Evolutionary conservation across 805 yeast genomes (phyloP).

Genomic region (Schizosaccharomyces japonicus): DNA sequence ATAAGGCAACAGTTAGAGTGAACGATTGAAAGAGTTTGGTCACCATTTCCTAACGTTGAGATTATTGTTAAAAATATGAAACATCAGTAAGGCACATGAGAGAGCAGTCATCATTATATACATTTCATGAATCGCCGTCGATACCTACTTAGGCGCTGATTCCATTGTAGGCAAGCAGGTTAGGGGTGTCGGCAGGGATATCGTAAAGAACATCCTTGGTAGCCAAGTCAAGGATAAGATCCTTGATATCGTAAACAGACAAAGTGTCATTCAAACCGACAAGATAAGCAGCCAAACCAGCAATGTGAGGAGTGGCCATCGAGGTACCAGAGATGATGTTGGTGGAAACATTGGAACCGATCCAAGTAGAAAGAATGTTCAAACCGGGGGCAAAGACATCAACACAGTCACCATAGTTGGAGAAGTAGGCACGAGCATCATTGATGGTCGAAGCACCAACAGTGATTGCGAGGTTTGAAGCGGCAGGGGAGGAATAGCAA

Average conservation of each 20-base stretch:
- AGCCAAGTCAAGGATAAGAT: not conserved
- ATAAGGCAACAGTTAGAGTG: too few species aligned
- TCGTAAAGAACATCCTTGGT: not conserved
- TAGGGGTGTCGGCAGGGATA: not conserved
- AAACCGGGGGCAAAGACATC: constrained; percentile 91
- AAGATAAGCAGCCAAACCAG: constrained; percentile 33
- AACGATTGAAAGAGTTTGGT: too few species aligned
- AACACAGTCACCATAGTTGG: constrained; percentile 88
- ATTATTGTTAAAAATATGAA: too few species aligned
- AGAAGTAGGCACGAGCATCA: constrained; percentile 82
- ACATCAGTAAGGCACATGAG: not conserved
- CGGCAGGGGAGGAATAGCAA: constrained; percentile 36
- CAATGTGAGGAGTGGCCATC: constrained; percentile 39
- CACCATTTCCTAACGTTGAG: too few species aligned
- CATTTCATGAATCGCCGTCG: not conserved
- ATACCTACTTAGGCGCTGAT: not conserved
- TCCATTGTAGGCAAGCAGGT: constrained; percentile 1
- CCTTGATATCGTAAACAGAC: not conserved
- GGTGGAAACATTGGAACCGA: constrained; percentile 27
- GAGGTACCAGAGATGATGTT: constrained; percentile 37
- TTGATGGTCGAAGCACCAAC: constrained; percentile 85
- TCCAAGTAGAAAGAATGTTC: constrained; percentile 32
- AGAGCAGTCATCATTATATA: not conserved
- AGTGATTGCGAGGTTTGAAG: constrained; percentile 47
- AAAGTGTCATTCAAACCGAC: not conserved